Conservation (phyloP, 2,329 filamentous ascomycete genomes). For the Coleophoma crateriformis region DNA sequence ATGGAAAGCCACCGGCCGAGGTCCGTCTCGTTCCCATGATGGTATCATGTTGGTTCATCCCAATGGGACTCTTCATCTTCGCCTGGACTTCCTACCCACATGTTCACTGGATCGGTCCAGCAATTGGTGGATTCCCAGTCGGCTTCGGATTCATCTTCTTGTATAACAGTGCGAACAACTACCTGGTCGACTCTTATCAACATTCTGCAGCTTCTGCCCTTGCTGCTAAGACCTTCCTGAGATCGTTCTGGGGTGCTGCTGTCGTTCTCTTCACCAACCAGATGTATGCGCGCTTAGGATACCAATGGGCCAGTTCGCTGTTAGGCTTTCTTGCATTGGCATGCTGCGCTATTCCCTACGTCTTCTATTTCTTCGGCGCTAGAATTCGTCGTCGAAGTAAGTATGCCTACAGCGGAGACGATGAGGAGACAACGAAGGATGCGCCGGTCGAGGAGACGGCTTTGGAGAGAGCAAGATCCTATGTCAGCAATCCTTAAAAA, state of each 20-base stretch:
- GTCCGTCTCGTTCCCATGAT: conserved; percentile 79
- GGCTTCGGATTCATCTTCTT: conserved; percentile 63
- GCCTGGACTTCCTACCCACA: conserved; percentile 57
- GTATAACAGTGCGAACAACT: conserved; percentile 55
- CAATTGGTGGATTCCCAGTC: conserved; percentile 50
- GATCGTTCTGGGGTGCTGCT: conserved; percentile 74
- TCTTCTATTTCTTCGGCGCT: conserved; percentile 76
- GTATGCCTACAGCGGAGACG: conserved; percentile 66
- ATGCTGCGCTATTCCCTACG: conserved; percentile 77
- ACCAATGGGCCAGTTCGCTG: conserved; percentile 72
- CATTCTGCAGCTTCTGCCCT: conserved; percentile 76
- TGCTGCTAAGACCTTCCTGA: conserved; percentile 75
- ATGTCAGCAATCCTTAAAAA: conserved; percentile 18
- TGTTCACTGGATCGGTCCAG: conserved; percentile 52
- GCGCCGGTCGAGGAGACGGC: conserved; percentile 8
- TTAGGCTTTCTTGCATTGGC: conserved; percentile 69
- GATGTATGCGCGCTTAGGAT: conserved; percentile 68
- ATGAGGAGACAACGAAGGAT: conserved; percentile 30
- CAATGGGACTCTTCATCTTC: conserved; percentile 61
- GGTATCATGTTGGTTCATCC: conserved; percentile 68
- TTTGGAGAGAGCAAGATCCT: conserved; percentile 18
- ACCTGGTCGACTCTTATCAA: conserved; percentile 58
- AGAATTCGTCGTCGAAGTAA: conserved; percentile 62
- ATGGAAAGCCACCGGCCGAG: conserved; percentile 73
- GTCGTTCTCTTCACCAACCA: conserved; percentile 76